phyloP scores from a whole-genome alignment of 192 early-diverging fungal species.

The Coemansia umbellata region DNA sequence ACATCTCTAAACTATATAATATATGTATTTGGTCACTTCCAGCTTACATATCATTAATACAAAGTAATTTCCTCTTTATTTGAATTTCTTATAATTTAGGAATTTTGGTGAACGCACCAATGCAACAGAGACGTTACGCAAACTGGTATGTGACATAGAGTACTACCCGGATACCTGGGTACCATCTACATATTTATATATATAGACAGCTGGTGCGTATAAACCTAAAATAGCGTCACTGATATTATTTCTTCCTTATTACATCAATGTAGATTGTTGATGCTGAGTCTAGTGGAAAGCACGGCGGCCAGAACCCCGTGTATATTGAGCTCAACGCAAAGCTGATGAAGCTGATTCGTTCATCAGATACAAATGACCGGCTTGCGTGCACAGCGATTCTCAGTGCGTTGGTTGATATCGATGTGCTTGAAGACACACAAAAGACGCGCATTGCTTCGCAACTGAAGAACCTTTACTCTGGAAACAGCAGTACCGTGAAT shows the following conservation, averaged over 20 bases:
- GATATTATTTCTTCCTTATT: not conserved
- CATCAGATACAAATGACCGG: constrained; percentile 9
- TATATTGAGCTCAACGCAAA: constrained; percentile 15
- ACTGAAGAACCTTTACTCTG: constrained; percentile 8
- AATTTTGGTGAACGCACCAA: constrained; percentile 9
- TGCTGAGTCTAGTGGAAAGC: constrained; percentile 14
- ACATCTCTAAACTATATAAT: too few relatives aligned
- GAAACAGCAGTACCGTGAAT: constrained; percentile 4
- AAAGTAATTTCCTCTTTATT: not conserved
- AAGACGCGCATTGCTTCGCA: constrained; percentile 19
- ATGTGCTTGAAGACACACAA: constrained; percentile 21
- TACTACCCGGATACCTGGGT: too few relatives aligned
- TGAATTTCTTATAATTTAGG: constrained; percentile 3
- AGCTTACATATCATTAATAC: not conserved
- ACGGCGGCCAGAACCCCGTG: constrained; percentile 15
- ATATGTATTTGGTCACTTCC: too few relatives aligned
- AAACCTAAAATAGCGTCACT: too few relatives aligned
- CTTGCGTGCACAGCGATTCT: constrained; percentile 21
- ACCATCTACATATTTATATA: too few relatives aligned
- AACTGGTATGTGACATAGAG: constrained; percentile 19
- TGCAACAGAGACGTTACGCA: constrained; percentile 12
- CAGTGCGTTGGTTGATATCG: constrained; percentile 10
- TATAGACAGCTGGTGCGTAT: too few relatives aligned
- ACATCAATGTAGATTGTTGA: constrained; percentile 15
- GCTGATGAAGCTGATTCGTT: constrained; percentile 4